Base-by-base conservation (phyloP, 768 basidiomycete genomes). In the Panus rudis region DNA sequence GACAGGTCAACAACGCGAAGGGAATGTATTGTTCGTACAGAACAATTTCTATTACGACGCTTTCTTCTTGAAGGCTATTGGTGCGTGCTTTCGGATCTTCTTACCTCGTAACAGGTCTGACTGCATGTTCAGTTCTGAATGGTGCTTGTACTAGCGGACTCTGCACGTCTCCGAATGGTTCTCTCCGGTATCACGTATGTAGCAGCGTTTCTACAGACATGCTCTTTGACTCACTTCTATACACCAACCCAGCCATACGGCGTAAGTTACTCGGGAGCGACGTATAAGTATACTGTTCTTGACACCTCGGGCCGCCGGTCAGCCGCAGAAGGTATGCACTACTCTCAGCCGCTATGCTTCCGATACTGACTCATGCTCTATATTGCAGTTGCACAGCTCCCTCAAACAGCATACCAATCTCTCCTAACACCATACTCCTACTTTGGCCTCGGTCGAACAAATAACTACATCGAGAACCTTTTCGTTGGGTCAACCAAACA, bases 21-120 rank as follows among this genome's bases (percentile, higher is more conserved):
- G 84, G 12, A 78, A 73, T 30, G 65, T 89, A 14, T 56, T 78
- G 4, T 94, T 99, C 57, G 69, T 99, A 37, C 92, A 94, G 64
- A 99, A 99, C 57, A 98, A 97, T 61, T 89, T 93, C 56, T 98
- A 94, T 56, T 92, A 92, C 57, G 96, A 99, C 51, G 94, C 96
- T 0, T 99, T 99, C 70, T 99, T 98, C 76, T 71, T 98, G 41
- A 97, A 97, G 58, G 91, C 96, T 2, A 87, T 92, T 32, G 84
- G 93, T 94, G 32, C 33, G 79, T 64, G 19, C 8, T 41, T 30
- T 28, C 25, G 19, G 23, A 6, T 12, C 12, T 22, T 39, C 2
- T 16, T 35, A 12, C 32, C n/a, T 19, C 5, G 1, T 42, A 20
- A 27, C n/a, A 25, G n/a, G 40, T 10, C 12, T 25, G 31, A 19